phyloP scores from a whole-genome alignment of 1,284 basidiomycete species.

The Microstroma glucosiphilum region DNA sequence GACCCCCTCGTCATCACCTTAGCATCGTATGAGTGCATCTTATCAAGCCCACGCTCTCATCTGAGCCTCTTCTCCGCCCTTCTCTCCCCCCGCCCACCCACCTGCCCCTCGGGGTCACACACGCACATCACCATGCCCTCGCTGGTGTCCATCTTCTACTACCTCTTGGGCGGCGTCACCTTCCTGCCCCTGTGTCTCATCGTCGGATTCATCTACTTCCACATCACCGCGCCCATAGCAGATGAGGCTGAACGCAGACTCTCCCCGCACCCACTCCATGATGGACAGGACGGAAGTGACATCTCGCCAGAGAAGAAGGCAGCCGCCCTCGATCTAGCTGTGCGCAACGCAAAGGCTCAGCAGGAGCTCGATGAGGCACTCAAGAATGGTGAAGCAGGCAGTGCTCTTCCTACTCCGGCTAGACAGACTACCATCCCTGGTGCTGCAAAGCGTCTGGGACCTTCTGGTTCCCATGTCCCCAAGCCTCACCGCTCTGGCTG shows the following conservation, averaged over 20 bases:
- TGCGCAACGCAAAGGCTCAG: slow-evolving; percentile 29
- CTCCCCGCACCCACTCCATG: too few species aligned
- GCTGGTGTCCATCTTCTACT: slow-evolving; percentile 32
- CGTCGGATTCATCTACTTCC: slow-evolving; percentile 23
- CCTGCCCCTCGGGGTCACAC: too few species aligned
- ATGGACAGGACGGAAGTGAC: slow-evolving; percentile 7
- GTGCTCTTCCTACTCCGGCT: slow-evolving; percentile 3
- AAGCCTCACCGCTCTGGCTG: slow-evolving; percentile 34
- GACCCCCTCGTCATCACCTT: too few species aligned
- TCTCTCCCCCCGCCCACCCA: too few species aligned
- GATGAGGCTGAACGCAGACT: neutral
- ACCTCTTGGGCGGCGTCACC: slow-evolving; percentile 47
- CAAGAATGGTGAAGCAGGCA: slow-evolving; percentile 22
- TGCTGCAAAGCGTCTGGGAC: slow-evolving; percentile 31
- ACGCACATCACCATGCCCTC: neutral
- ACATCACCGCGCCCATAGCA: slow-evolving; percentile 17
- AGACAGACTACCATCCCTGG: slow-evolving; percentile 20
- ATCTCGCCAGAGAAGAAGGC: slow-evolving; percentile 28
- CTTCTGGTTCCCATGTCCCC: slow-evolving; percentile 16
- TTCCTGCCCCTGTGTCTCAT: slow-evolving; percentile 40
- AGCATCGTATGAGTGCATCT: too few species aligned
- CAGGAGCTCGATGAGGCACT: slow-evolving; percentile 24
- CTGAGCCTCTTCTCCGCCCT: too few species aligned
- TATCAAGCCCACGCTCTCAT: too few species aligned
- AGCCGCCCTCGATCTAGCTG: slow-evolving; percentile 31